These are phyloP conservation scores for Fistulifera pelliculosa DNA, from an alignment of 108 stramenopile species.

Conservation along the genomic window DNA sequence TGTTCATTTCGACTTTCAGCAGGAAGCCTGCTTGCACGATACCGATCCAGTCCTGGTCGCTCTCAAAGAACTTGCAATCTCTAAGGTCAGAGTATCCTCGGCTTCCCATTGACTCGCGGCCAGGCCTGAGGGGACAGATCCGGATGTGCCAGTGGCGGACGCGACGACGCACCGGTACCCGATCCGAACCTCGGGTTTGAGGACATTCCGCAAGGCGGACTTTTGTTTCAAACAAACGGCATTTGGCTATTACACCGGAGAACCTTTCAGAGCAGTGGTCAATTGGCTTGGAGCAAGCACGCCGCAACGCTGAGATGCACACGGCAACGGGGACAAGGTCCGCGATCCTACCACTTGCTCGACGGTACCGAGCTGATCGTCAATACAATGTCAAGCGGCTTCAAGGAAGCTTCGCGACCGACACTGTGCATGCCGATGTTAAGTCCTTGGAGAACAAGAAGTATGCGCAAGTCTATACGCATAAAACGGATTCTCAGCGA, in stretches of 20 bases:
- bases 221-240: constrained; percentile 1
- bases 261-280: constrained; percentile 2
- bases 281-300: constrained; percentile 6
- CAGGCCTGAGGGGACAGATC: too few species aligned
- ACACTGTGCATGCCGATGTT: not conserved
- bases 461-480: not conserved
- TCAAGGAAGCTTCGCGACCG: not conserved
- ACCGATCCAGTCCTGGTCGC: too few species aligned
- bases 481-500: not conserved
- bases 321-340: not conserved
- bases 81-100: too few species aligned
- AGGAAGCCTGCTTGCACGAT: too few species aligned
- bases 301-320: not conserved
- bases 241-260: not conserved
- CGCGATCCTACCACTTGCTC: not conserved
- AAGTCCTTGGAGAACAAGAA: not conserved
- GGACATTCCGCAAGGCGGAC: not conserved
- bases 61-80: too few species aligned
- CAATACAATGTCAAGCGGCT: not conserved
- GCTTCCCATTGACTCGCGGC: too few species aligned
- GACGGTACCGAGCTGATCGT: not conserved
- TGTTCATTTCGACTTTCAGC: too few species aligned
- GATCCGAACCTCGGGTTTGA: too few species aligned
- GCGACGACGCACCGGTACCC: too few species aligned
- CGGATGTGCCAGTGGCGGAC: too few species aligned